These are phyloP conservation scores for Trapa incisa DNA, from an alignment of 345 rosid species.

Conservation along the genomic window DNA sequence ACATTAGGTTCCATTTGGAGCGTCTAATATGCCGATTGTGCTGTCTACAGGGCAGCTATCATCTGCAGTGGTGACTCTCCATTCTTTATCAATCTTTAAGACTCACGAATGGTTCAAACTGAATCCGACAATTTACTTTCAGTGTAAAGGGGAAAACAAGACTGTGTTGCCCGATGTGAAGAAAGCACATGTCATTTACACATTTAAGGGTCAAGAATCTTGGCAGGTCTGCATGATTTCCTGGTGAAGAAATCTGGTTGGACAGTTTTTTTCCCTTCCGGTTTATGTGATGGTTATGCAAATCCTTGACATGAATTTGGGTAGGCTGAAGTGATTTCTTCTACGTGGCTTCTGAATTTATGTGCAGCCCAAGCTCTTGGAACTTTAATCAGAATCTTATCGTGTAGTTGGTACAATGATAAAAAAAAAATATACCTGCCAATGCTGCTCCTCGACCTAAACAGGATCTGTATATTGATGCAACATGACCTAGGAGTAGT, in stretches of 20 bases:
- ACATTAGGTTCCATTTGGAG: background rate
- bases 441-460: background rate
- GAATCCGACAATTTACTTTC: constrained; percentile 48
- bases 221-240: constrained; percentile 46
- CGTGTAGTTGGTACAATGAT: background rate
- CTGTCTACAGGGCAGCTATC: constrained; percentile 24
- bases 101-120: constrained; percentile 40
- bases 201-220: constrained; percentile 60
- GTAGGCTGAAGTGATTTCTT: background rate
- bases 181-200: constrained; percentile 20
- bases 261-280: background rate
- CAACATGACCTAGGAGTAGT: background rate
- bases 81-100: constrained; percentile 35
- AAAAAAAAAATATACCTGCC: background rate
- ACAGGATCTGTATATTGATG: background rate
- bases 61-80: constrained; percentile 38
- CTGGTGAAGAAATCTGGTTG: background rate
- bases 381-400: background rate
- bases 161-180: constrained; percentile 50
- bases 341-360: background rate
- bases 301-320: background rate
- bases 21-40: background rate
- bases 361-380: background rate
- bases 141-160: constrained; percentile 52
- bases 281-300: background rate